Evolutionary conservation across 2,329 filamentous ascomycete genomes (phyloP), one percentile per base, ranked within the genome.

Genomic region (Verticillium nubilum): DNA sequence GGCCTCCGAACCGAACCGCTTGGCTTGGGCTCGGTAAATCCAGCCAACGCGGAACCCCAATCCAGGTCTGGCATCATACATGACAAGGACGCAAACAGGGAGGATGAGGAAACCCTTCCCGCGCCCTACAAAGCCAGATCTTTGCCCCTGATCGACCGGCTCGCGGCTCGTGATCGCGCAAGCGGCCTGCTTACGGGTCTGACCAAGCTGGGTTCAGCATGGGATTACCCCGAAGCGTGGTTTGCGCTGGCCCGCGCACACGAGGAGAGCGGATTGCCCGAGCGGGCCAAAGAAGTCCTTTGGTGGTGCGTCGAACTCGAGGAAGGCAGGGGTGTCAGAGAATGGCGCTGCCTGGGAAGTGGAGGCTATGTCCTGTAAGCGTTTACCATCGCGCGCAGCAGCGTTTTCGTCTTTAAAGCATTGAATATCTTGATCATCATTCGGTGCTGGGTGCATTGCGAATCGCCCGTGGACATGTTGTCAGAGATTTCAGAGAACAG

Each of bases 271-370:
- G 90, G 89, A 0, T 91, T 97, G 76, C 74, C 86, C 1, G 90
- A 95, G 37, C 96, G 94, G 78, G 90, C 95, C 15, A 96, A 93
- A 76, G 90, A 95, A 66, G 92, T 93, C 53, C 81, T 98, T 6
- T 98, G 95, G 95, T 98, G 94, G 92, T 96, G 93, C 67, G 90
- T 99, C 13, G 92, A 97, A 74, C 80, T 99, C 29, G 95, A 98
- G 71, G 94, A 99, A 71, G 86, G 86, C 7, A 86, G 85, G 64
- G 91, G 89, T 0, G 83, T 97, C 54, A 85, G 95, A 60, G 83
- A 85, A 60, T 98, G 94, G 95, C 82, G 80, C 29, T 87, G 83
- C 65, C 81, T 92, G 28, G 87, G 84, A 3, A 80, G 80, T 56
- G 86, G 86, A 23, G 83, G 88, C 23, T 91, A 90, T 73, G 83